These are phyloP conservation scores for Hypoxylon fragiforme DNA, from an alignment of 495 filamentous ascomycete species.

Conservation along the genomic window DNA sequence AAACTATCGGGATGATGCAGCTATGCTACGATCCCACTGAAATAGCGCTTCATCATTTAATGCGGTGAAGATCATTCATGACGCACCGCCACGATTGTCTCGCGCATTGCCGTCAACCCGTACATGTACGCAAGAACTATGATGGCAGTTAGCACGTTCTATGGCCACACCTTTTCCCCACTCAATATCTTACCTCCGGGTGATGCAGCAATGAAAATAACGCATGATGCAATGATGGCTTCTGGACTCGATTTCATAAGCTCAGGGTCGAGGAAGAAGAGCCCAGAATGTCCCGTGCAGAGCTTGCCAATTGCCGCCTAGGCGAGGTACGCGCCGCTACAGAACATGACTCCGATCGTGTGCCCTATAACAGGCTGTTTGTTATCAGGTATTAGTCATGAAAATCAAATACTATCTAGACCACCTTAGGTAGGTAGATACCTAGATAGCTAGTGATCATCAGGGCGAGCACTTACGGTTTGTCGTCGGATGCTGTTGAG, in stretches of 20 bases:
- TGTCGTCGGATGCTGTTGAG: conserved; percentile 55
- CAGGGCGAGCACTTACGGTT: conserved; percentile 45
- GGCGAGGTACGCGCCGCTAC: conserved; percentile 47
- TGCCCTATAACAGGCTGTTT: conserved; percentile 44
- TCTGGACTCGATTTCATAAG: conserved; percentile 32
- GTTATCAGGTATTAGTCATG: conserved; percentile 2
- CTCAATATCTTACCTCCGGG: conserved; percentile 40
- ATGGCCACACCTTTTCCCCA: not conserved
- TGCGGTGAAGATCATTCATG: conserved; percentile 17
- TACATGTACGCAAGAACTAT: conserved; percentile 50
- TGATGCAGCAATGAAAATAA: conserved; percentile 41
- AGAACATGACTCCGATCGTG: conserved; percentile 39
- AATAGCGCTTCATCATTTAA: not conserved
- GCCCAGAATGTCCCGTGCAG: conserved; percentile 49
- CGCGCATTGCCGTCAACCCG: conserved; percentile 49
- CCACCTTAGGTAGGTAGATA: no score
- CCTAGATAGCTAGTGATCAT: no score
- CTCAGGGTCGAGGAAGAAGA: conserved; percentile 54
- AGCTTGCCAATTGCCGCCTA: conserved; percentile 54
- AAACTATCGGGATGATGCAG: no score
- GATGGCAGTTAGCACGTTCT: conserved; percentile 22
- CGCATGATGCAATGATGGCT: conserved; percentile 39
- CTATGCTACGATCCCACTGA: not conserved
- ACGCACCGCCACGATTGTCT: conserved; percentile 46
- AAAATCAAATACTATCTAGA: not conserved